phyloP scores from a whole-genome alignment of 164 flowering plant species.

The Echeveria elegans region DNA sequence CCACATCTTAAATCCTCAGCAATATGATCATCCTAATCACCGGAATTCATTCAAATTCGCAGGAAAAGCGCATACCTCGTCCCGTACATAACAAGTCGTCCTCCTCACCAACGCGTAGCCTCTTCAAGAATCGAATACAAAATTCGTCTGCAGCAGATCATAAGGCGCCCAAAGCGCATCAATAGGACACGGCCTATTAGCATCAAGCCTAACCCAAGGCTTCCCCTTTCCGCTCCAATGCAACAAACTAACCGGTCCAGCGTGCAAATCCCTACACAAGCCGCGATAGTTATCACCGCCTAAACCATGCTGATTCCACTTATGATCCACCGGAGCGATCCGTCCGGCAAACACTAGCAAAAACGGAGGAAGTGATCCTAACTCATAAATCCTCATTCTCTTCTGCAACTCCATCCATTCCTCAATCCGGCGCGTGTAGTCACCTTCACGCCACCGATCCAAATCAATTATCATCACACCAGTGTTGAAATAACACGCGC shows the following conservation, averaged over 20 bases:
- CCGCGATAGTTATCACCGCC: constrained; percentile 83
- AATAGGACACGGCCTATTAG: constrained; percentile 68
- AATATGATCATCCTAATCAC: neutral
- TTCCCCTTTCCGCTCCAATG: constrained; percentile 98
- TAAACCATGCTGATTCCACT: constrained; percentile 94
- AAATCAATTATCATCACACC: constrained; percentile 91
- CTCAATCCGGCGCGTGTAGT: constrained; percentile 52
- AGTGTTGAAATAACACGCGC: constrained; percentile 85
- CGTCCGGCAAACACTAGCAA: constrained; percentile 82
- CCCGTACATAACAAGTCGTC: neutral
- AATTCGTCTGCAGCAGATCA: constrained; percentile 57
- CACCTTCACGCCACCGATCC: constrained; percentile 57
- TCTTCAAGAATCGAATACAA: constrained; percentile 23
- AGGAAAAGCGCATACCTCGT: neutral
- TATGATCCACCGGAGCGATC: constrained; percentile 70
- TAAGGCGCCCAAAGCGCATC: constrained; percentile 95
- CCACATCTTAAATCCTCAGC: constrained; percentile 3
- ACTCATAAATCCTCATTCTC: constrained; percentile 77
- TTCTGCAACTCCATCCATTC: constrained; percentile 98
- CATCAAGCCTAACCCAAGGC: constrained; percentile 82
- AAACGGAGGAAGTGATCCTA: constrained; percentile 87
- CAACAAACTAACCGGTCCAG: constrained; percentile 83
- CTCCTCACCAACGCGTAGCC: neutral
- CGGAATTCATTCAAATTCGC: constrained; percentile 3
- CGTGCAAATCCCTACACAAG: constrained; percentile 71